Evolutionary conservation across 2,329 filamentous ascomycete species (phyloP), one percentile per base, ranked within the genome.

Genomic region (Lasiodiplodia theobromae): DNA sequence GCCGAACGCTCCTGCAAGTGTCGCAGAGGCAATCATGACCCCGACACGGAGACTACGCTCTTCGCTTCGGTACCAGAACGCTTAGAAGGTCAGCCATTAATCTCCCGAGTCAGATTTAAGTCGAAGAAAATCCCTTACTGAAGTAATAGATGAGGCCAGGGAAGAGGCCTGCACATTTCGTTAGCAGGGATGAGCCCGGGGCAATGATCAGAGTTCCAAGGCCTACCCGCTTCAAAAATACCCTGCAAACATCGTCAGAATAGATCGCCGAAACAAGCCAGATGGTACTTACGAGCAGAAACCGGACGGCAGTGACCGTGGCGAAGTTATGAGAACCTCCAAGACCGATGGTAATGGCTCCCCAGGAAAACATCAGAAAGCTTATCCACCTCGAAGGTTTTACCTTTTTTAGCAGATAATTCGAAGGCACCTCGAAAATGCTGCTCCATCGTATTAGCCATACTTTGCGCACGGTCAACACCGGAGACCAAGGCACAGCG

Each of bases 21-120:
- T 87, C n/a, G 77, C 88, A 79, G 81, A 88, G 76, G 74, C 85
- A 62, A 86, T 77, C 73, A 84, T 81, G 70, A 85, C 82, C 0
- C 86, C 85, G 74, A 91, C 85, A 7, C 88, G 86, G 73, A 88
- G 84, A 1, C 84, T 85, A 23, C 86, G 80, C 74, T 89, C 87
- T 3, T 85, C 82, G 6, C 83, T 80, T 21, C 84, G 83, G 73
- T 88, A 88, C 80, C 86, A 87, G 71, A 87, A 87, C 3, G 83
- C 73, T 66, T 71, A 70, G 12, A 25, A 6, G 34, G 28, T 68
- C 16, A 63, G 56, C 31, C 16, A 18, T n/a, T 34, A 14, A 6
- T 6, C n/a, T 3, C 25, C 8, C 16, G 11, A 18, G n/a, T 28
- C 11, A 23, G 37, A 52, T 21, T 6, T 28, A 8, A 10, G n/a